Evolutionary conservation across 306 rosid genomes (phyloP), one percentile per base, ranked within the genome.

Genomic region (Trifolium dubium): DNA sequence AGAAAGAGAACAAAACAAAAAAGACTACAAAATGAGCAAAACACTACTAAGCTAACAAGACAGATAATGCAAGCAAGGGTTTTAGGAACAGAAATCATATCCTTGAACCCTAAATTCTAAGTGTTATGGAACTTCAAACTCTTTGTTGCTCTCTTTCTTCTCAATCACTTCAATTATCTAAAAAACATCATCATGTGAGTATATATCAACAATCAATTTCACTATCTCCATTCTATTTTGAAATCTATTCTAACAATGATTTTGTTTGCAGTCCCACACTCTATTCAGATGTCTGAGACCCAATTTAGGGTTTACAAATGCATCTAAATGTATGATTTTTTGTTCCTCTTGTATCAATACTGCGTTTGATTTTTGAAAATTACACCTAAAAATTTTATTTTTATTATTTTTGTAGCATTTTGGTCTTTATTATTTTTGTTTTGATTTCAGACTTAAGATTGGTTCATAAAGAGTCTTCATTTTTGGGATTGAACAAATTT

Each of bases 111-210:
- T 78, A 73, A 82, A 72, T 53, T 74, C 73, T 51, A 4, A 32
- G 12, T 10, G 43, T 34, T 1, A 86, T 88, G 92, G 82, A 69
- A 66, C 72, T 81, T 29, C 87, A 80, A 69, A 78, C 82, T 34
- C 73, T 82, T 68, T 88, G 85, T 70, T 72, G 69, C 19, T 81
- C 86, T 47, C 83, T 80, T 80, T 79, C 87, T 56, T 72, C 83
- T 30, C 75, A 71, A 56, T 46, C 83, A 19, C 0, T 80, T 65
- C 41, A 68, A 23, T 77, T 44, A 10, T 80, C 77, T 4, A 62
- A 40, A 3, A 63, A 41, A 31, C 50, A 11, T 51, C 56, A 13
- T 56, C 80, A 60, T 12, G 83, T 76, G 34, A 67, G 79, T 60
- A 60, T 7, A 58, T 23, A 23, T 23, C 23, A 5, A 0, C 8